Evolutionary conservation across 176 grass and related monocot genomes (phyloP).

Genomic region (Miscanthus lutarioriparius): DNA sequence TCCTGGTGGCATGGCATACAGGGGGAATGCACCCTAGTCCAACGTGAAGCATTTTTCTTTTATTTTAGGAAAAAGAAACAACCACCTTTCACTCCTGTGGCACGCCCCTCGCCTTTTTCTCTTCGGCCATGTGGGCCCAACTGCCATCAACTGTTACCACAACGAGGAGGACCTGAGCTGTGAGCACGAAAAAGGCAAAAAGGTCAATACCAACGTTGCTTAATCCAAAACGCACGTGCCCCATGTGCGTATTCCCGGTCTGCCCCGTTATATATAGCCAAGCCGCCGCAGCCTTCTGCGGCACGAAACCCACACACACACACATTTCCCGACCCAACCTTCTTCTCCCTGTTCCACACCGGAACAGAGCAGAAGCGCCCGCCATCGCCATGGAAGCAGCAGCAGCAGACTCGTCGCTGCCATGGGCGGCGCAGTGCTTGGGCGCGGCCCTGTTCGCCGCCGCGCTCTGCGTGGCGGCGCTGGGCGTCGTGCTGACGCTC

Average conservation of each 20-base stretch:
- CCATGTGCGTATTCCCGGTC: constrained; percentile 27
- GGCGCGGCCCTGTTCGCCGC: constrained; percentile 28
- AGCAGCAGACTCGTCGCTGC: neutral
- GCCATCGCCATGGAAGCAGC: constrained; percentile 5
- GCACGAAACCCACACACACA: neutral
- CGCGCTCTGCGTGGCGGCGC: constrained; percentile 31
- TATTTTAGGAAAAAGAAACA: no score
- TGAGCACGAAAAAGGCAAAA: constrained; percentile 10
- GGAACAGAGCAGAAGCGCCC: neutral
- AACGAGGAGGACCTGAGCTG: constrained; percentile 5
- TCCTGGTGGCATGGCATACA: no score
- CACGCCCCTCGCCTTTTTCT: no score
- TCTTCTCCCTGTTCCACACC: neutral
- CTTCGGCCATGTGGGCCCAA: no score
- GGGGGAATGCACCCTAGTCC: no score
- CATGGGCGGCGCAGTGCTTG: constrained; percentile 30
- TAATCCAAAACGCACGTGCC: constrained; percentile 34
- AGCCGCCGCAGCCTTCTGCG: neutral
- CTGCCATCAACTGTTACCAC: neutral
- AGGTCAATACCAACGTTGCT: neutral
- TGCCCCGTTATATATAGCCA: constrained; percentile 39
- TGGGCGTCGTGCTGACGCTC: constrained; percentile 38
- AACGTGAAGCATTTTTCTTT: no score
- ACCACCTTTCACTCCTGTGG: no score
- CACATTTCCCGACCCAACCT: neutral